Evolutionary conservation across 2,329 filamentous ascomycete species (phyloP).

Genomic region (Pseudogymnoascus sp.): DNA sequence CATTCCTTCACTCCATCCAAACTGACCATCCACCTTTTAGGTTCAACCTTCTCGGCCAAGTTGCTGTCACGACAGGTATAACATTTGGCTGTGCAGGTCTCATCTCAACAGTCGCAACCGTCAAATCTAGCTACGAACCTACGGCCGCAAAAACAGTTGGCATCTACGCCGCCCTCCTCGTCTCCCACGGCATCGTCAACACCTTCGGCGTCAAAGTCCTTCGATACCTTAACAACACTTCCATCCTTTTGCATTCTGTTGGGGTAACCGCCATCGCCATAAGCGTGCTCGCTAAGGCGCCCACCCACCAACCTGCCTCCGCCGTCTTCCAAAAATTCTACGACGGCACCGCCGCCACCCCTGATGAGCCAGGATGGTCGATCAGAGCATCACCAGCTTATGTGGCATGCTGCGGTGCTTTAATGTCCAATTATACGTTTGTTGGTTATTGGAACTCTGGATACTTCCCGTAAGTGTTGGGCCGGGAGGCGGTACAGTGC

Average conservation of each 20-base stretch:
- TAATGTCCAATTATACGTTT: conserved; percentile 51
- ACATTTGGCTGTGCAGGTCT: conserved; percentile 40
- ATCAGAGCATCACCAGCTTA: conserved; percentile 47
- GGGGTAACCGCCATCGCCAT: conserved; percentile 48
- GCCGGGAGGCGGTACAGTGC: too few relatives aligned
- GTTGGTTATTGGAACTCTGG: too few relatives aligned
- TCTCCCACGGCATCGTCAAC: conserved; percentile 49
- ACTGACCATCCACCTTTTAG: conserved; percentile 17
- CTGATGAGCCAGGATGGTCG: conserved; percentile 43
- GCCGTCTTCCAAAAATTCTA: conserved; percentile 50
- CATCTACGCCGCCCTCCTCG: conserved; percentile 52
- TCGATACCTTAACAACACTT: conserved; percentile 50
- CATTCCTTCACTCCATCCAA: not conserved
- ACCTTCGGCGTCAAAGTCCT: conserved; percentile 51
- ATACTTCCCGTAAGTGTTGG: too few relatives aligned
- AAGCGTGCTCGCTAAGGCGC: conserved; percentile 50
- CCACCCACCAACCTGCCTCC: conserved; percentile 46
- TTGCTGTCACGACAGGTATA: conserved; percentile 44
- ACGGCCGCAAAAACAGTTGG: conserved; percentile 46
- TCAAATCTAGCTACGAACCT: conserved; percentile 37
- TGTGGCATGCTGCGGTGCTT: conserved; percentile 45
- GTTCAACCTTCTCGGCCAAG: conserved; percentile 43
- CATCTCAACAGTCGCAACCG: conserved; percentile 39
- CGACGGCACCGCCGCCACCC: conserved; percentile 41
- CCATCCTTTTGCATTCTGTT: conserved; percentile 47